Percentiles rank a stretch among this genome's conserved stretches.
phyloP scores from a whole-genome alignment of 78 protist genomes.

The Dictyostelium capitatum region DNA sequence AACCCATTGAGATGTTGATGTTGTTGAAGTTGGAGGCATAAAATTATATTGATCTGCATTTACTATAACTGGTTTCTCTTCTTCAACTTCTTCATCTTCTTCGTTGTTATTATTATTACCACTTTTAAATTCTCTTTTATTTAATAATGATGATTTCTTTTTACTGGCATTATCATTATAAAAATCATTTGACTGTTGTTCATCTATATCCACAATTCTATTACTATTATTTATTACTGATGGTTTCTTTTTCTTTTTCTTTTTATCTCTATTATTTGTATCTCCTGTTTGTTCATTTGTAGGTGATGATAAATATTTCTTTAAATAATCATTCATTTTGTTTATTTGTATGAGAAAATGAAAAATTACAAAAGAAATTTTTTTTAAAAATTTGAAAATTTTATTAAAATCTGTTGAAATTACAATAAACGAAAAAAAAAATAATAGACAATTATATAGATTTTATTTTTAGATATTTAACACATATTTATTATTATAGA shows the following conservation, averaged over 20 bases:
- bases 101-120: background rate
- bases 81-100: background rate
- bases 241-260: constrained; percentile 38
- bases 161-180: background rate
- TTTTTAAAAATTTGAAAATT: no score
- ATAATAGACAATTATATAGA: no score
- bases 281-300: background rate
- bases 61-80: constrained; percentile 17
- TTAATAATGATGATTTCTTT: background rate
- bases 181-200: constrained; percentile 14
- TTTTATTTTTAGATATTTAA: no score
- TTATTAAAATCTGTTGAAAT: no score
- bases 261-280: background rate
- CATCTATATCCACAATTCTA: constrained; percentile 7
- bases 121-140: background rate
- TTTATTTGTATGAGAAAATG: background rate
- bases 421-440: no score
- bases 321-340: constrained; percentile 37
- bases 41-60: constrained; percentile 24
- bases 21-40: background rate
- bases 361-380: no score
- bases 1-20: constrained; percentile 24
- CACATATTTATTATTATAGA: background rate
- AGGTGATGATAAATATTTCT: constrained; percentile 24
- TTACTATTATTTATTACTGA: background rate